These are phyloP conservation scores for Margaritispora aquatica DNA, from an alignment of 495 filamentous ascomycete genomes.

Conservation along the genomic window DNA sequence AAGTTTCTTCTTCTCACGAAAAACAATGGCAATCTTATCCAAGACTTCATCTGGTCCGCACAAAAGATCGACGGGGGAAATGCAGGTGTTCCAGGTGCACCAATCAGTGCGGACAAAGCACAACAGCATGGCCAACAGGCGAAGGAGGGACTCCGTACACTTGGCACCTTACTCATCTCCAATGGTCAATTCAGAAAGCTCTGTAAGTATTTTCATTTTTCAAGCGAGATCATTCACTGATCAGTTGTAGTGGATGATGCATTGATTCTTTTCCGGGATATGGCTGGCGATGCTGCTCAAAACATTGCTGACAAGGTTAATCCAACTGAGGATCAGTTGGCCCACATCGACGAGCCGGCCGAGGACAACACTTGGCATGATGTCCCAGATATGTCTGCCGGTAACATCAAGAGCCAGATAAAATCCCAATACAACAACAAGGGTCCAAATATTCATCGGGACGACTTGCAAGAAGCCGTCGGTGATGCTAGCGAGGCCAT, in stretches of 20 bases:
- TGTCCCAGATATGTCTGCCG: constrained; percentile 67
- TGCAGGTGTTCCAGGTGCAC: constrained; percentile 51
- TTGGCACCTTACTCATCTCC: constrained; percentile 85
- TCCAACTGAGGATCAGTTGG: constrained; percentile 71
- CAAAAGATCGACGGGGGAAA: constrained; percentile 62
- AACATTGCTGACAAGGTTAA: constrained; percentile 74
- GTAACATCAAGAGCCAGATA: constrained; percentile 60
- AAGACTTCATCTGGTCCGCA: constrained; percentile 95
- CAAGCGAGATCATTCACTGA: constrained; percentile 23
- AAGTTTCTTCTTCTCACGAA: constrained; percentile 87
- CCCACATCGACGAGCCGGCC: constrained; percentile 74
- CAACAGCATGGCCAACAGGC: constrained; percentile 76
- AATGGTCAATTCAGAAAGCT: constrained; percentile 97
- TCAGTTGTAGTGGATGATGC: constrained; percentile 69
- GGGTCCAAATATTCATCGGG: constrained; percentile 36
- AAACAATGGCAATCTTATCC: constrained; percentile 89
- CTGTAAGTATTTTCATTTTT: constrained; percentile 45
- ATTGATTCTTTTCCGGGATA: constrained; percentile 74
- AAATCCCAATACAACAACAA: constrained; percentile 55
- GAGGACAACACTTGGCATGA: constrained; percentile 94
- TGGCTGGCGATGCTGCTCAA: constrained; percentile 81
- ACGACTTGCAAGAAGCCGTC: constrained; percentile 46
- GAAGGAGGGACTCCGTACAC: constrained; percentile 77
- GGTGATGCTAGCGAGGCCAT: constrained; percentile 50
- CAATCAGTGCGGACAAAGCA: constrained; percentile 66